A percentile compares a stretch with the other conserved stretches of the same genome.
These are phyloP conservation scores for Boletus sp. DNA, from an alignment of 768 basidiomycete genomes.

Conservation along the genomic window DNA sequence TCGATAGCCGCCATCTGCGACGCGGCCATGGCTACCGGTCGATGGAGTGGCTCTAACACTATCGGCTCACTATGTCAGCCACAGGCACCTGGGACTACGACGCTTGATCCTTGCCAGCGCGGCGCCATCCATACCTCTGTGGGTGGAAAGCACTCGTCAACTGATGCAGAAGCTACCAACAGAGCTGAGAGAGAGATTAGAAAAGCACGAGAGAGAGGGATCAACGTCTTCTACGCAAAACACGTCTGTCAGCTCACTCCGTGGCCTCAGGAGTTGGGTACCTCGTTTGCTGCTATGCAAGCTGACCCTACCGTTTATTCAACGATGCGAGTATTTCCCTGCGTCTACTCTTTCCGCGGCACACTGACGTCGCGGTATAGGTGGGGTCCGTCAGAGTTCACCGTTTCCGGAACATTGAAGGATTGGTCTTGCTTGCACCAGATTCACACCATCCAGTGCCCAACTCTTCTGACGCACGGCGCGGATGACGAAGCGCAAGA, in stretches of 20 bases:
- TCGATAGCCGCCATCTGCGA: too few species aligned
- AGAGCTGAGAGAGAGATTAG: conserved; percentile 26
- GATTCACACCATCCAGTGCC: conserved; percentile 37
- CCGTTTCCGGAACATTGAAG: conserved; percentile 40
- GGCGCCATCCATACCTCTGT: too few species aligned
- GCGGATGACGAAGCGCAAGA: conserved; percentile 39
- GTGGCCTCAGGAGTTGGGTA: conserved; percentile 32
- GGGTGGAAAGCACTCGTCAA: too few species aligned
- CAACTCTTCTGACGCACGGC: conserved; percentile 40
- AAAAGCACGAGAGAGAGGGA: conserved; percentile 31
- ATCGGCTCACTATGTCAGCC: too few species aligned
- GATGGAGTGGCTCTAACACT: too few species aligned
- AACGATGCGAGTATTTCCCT: conserved; percentile 3
- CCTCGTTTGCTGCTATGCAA: conserved; percentile 25
- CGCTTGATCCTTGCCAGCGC: too few species aligned
- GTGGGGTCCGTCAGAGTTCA: conserved; percentile 34
- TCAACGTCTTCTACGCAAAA: conserved; percentile 29
- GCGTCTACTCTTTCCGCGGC: neutral
- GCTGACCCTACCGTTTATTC: conserved; percentile 33
- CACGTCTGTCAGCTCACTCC: conserved; percentile 35
- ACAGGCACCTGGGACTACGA: too few species aligned
- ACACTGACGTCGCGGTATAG: conserved; percentile 1
- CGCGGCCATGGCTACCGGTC: too few species aligned
- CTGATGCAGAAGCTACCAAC: conserved; percentile 25
- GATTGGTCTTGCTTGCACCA: conserved; percentile 46